These are phyloP conservation scores for Neostapfia colusana DNA, from an alignment of 176 grass and related monocot genomes.

Conservation along the genomic window DNA sequence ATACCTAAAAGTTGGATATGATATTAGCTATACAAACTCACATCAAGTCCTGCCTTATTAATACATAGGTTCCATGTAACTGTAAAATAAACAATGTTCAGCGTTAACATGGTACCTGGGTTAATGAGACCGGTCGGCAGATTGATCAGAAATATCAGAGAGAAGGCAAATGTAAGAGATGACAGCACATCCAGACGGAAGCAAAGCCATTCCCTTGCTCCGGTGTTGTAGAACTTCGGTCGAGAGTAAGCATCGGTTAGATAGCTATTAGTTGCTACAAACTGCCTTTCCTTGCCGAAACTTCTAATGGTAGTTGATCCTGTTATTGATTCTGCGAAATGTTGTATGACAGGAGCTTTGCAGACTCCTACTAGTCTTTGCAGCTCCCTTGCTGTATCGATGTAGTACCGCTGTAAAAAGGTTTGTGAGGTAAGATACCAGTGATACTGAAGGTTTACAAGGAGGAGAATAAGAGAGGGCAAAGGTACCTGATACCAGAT, in stretches of 20 bases:
- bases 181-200: slow-evolving; percentile 64
- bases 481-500: slow-evolving; percentile 75
- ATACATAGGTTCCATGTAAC: not conserved
- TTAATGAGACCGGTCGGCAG: slow-evolving; percentile 61
- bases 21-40: not conserved
- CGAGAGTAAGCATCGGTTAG: slow-evolving; percentile 67
- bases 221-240: slow-evolving; percentile 67
- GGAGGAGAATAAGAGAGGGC: not conserved
- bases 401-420: slow-evolving; percentile 72
- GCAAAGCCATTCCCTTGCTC: slow-evolving; percentile 75
- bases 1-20: slow-evolving; percentile 47
- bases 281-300: slow-evolving; percentile 66
- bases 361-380: slow-evolving; percentile 67
- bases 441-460: not conserved
- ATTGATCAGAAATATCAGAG: slow-evolving; percentile 61
- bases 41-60: not conserved
- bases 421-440: not conserved
- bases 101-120: slow-evolving; percentile 49
- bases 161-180: slow-evolving; percentile 71
- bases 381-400: slow-evolving; percentile 69
- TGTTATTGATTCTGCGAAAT: slow-evolving; percentile 85
- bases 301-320: slow-evolving; percentile 88
- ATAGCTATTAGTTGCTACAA: slow-evolving; percentile 57
- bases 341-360: slow-evolving; percentile 89
- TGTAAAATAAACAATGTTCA: not conserved